A percentile compares a stretch with the other conserved stretches of the same genome.
phyloP scores from a whole-genome alignment of 169 alveolate genomes.

The Cryptosporidium viatorum region DNA sequence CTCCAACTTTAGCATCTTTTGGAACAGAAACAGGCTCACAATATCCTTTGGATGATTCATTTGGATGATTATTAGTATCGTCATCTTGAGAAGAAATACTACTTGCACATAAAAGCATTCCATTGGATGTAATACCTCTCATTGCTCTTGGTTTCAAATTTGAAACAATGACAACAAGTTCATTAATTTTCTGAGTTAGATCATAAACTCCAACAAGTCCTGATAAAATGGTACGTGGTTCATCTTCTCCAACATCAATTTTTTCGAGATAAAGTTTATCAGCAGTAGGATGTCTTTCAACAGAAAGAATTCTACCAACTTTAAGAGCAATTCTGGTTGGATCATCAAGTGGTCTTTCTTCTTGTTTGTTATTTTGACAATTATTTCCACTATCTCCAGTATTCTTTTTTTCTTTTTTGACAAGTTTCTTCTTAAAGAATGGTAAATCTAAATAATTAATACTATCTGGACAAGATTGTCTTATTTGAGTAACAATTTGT shows the following conservation, averaged over 20 bases:
- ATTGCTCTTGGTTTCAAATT: slow-evolving; percentile 84
- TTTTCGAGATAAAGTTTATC: slow-evolving; percentile 88
- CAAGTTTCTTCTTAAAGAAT: slow-evolving; percentile 48
- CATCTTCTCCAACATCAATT: slow-evolving; percentile 88
- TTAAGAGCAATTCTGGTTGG: slow-evolving; percentile 81
- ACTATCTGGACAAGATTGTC: slow-evolving; percentile 62
- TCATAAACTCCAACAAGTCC: slow-evolving; percentile 81
- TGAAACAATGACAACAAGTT: slow-evolving; percentile 85
- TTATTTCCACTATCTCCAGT: not conserved
- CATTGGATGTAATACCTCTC: slow-evolving; percentile 86
- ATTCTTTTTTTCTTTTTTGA: slow-evolving; percentile 12
- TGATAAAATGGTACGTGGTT: slow-evolving; percentile 82
- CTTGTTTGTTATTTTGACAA: not conserved
- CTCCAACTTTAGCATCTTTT: slow-evolving; percentile 79
- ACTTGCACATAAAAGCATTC: slow-evolving; percentile 83
- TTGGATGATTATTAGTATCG: not conserved
- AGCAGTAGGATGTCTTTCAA: slow-evolving; percentile 86
- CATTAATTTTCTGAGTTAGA: slow-evolving; percentile 82
- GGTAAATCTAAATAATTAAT: slow-evolving; percentile 35
- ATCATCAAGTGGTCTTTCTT: slow-evolving; percentile 65
- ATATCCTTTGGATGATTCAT: slow-evolving; percentile 44
- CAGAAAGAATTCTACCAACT: slow-evolving; percentile 86
- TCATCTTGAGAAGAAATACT: slow-evolving; percentile 29
- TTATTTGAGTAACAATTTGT: slow-evolving; percentile 35
- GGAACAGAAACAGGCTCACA: slow-evolving; percentile 77